A percentile compares a stretch with the other conserved stretches of the same genome.
phyloP scores from a whole-genome alignment of 1,284 basidiomycete genomes.

The Ganoderma meredithae region DNA sequence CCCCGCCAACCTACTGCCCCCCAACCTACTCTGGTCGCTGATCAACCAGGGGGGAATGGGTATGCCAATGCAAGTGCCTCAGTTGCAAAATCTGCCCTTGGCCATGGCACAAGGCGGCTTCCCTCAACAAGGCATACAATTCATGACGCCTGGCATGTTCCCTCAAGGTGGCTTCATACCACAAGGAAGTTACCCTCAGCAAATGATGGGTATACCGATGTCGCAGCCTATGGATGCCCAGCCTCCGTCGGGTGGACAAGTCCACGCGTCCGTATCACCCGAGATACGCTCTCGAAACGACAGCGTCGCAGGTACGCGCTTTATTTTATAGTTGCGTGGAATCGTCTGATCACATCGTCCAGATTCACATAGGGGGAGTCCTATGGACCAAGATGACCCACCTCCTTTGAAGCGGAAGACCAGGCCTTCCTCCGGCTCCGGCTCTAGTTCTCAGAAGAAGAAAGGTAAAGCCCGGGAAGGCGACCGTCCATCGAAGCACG shows the following conservation, averaged over 20 bases:
- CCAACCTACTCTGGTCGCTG: conserved; percentile 19
- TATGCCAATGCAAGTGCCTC: conserved; percentile 16
- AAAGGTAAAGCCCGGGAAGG: conserved; percentile 16
- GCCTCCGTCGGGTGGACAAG: conserved; percentile 7
- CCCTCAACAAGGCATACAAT: conserved; percentile 19
- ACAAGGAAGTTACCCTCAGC: not conserved
- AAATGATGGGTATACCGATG: conserved; percentile 17
- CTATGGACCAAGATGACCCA: conserved; percentile 22
- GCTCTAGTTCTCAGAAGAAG: conserved; percentile 5
- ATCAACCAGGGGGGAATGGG: conserved; percentile 16
- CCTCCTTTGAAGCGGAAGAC: conserved; percentile 20
- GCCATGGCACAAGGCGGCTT: conserved; percentile 20
- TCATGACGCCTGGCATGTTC: conserved; percentile 19
- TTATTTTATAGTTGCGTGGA: not conserved
- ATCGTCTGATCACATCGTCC: not conserved
- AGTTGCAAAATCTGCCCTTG: conserved; percentile 17
- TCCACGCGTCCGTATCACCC: conserved; percentile 11
- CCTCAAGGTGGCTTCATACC: conserved; percentile 1
- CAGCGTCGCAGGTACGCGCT: conserved; percentile 20
- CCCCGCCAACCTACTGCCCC: conserved; percentile 23
- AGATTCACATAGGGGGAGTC: conserved; percentile 18
- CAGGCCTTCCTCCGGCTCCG: not conserved
- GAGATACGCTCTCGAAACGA: conserved; percentile 13
- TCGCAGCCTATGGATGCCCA: conserved; percentile 8
- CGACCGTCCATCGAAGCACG: conserved; percentile 17